phyloP scores from a whole-genome alignment of 306 rosid genomes.

The Styphnolobium japonicum region DNA sequence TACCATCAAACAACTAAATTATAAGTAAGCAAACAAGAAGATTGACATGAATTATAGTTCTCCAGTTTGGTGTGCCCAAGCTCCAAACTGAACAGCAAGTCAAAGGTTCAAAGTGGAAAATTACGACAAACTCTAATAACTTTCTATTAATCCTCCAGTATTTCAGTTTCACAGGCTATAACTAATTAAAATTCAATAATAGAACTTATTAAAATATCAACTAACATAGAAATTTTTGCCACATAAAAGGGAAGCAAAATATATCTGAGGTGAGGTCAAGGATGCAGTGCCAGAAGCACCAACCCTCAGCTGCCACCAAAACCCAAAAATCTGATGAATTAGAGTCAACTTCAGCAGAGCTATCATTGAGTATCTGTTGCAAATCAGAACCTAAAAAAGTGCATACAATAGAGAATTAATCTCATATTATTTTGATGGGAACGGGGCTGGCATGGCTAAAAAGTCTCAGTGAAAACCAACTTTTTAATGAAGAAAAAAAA shows the following conservation, averaged over 20 bases:
- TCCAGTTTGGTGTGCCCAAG: neutral
- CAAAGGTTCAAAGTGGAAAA: neutral
- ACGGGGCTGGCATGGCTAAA: no score
- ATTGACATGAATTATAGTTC: slow-evolving; percentile 2
- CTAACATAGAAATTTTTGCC: neutral
- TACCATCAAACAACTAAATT: slow-evolving; percentile 15
- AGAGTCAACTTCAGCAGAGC: slow-evolving; percentile 69
- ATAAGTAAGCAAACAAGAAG: slow-evolving; percentile 4
- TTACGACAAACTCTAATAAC: neutral
- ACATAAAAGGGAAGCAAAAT: slow-evolving; percentile 7
- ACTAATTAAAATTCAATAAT: neutral
- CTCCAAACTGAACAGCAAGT: slow-evolving; percentile 1
- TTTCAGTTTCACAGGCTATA: slow-evolving; percentile 11
- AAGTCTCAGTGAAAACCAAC: no score
- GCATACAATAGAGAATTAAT: slow-evolving; percentile 16
- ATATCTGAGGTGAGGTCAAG: neutral
- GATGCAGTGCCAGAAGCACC: slow-evolving; percentile 28
- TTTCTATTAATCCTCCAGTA: neutral
- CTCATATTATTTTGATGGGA: slow-evolving; percentile 8
- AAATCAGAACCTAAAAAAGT: slow-evolving; percentile 54
- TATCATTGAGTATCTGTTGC: slow-evolving; percentile 68
- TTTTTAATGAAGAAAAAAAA: neutral
- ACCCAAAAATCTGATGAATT: slow-evolving; percentile 93
- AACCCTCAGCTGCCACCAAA: slow-evolving; percentile 97
- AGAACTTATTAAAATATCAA: neutral